Conservation (phyloP, 2,329 filamentous ascomycete genomes). For the Coniochaeta sp. region DNA sequence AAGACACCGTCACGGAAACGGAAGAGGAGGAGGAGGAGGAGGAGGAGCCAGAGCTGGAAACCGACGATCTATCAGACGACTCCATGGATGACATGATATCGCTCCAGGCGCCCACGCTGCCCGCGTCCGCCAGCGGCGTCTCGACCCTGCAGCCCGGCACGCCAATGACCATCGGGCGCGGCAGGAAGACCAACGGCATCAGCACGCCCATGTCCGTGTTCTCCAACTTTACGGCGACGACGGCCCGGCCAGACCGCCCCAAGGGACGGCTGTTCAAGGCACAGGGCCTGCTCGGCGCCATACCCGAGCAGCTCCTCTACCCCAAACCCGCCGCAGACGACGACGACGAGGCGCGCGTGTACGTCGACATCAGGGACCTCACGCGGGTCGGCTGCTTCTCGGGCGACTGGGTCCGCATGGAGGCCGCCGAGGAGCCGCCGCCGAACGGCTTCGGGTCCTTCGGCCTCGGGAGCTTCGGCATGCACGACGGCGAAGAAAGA, state of each 20-base stretch:
- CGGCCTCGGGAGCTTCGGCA: constrained; percentile 60
- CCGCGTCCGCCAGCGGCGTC: constrained; percentile 68
- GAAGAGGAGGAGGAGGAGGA: constrained; percentile 57
- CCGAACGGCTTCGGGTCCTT: constrained; percentile 58
- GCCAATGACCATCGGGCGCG: constrained; percentile 64
- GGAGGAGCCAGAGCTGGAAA: constrained; percentile 56
- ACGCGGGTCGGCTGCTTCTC: constrained; percentile 94
- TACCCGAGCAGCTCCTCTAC: constrained; percentile 74
- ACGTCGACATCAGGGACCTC: constrained; percentile 79
- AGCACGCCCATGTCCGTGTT: constrained; percentile 83
- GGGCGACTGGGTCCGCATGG: constrained; percentile 89
- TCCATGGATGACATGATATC: constrained; percentile 93
- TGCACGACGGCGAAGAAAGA: constrained; percentile 56
- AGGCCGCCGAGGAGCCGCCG: constrained; percentile 67
- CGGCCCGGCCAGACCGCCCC: constrained; percentile 64
- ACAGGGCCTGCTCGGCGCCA: constrained; percentile 63
- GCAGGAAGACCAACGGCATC: constrained; percentile 60
- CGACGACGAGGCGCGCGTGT: constrained; percentile 84
- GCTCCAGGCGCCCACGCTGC: constrained; percentile 69
- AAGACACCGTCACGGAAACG: constrained; percentile 50
- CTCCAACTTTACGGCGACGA: constrained; percentile 80
- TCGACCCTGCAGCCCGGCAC: constrained; percentile 77
- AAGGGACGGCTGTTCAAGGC: constrained; percentile 78
- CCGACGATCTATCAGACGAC: constrained; percentile 75
- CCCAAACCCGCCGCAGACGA: constrained; percentile 71